Evolutionary conservation across 1,139 yeast species (phyloP).

Genomic region (Suhomyces chickasaworum): DNA sequence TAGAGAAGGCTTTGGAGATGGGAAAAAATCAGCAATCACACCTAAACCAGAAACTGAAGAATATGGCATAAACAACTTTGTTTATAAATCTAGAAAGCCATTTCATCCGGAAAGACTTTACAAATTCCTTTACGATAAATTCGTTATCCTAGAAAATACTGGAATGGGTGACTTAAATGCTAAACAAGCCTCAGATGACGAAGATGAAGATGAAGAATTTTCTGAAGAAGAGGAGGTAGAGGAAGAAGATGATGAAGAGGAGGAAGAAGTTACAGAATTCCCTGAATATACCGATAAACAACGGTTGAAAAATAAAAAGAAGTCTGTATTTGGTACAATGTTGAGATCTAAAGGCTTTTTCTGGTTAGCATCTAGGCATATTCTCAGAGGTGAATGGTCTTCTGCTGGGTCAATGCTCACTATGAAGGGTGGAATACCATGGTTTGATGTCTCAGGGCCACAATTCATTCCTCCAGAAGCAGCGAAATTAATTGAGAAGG

Average conservation of each 20-base stretch:
- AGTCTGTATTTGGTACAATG: conserved; percentile 38
- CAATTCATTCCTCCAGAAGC: conserved; percentile 38
- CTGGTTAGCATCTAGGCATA: conserved; percentile 48
- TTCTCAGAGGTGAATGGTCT: conserved; percentile 48
- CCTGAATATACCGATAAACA: conserved; percentile 25
- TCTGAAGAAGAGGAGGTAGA: conserved; percentile 15
- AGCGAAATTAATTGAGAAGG: conserved; percentile 30
- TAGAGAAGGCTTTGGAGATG: conserved; percentile 37
- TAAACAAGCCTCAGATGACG: conserved; percentile 14
- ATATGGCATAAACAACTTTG: conserved; percentile 46
- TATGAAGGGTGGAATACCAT: conserved; percentile 45
- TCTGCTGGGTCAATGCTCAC: conserved; percentile 50
- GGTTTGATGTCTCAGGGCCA: conserved; percentile 44
- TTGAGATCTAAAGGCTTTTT: conserved; percentile 48
- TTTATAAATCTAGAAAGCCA: conserved; percentile 41
- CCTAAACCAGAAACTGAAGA: conserved; percentile 38
- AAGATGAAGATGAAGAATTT: conserved; percentile 15
- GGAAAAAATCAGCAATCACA: conserved; percentile 21
- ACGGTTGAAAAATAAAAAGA: conserved; percentile 32
- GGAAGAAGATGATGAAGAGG: conserved; percentile 16
- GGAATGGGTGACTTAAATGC: conserved; percentile 16
- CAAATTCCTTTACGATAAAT: conserved; percentile 37
- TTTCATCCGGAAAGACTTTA: conserved; percentile 47
- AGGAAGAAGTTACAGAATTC: conserved; percentile 23
- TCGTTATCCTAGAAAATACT: conserved; percentile 30